A percentile compares a stretch with the other conserved stretches of the same genome.
phyloP scores from a whole-genome alignment of 2,329 filamentous ascomycete genomes.

The Monilinia polystroma region DNA sequence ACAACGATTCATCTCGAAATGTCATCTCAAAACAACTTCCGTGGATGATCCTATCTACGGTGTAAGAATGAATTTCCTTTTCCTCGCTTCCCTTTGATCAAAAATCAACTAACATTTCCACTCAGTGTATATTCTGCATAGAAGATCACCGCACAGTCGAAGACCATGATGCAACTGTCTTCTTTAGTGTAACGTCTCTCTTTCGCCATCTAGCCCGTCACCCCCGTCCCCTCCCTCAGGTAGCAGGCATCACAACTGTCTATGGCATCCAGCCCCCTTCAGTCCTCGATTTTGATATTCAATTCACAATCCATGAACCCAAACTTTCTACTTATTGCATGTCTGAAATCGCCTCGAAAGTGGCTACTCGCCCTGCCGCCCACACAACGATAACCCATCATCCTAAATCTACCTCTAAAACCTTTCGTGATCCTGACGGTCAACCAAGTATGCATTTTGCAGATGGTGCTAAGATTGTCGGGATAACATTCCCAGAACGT shows the following conservation, averaged over 20 bases:
- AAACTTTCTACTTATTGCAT: slow-evolving; percentile 30
- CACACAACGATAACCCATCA: slow-evolving; percentile 33
- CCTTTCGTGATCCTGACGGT: slow-evolving; percentile 35
- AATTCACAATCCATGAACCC: slow-evolving; percentile 34
- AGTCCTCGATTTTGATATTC: slow-evolving; percentile 38
- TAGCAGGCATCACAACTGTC: slow-evolving; percentile 34
- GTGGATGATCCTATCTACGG: slow-evolving; percentile 38
- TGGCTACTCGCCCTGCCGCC: slow-evolving; percentile 33
- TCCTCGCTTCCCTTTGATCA: not conserved
- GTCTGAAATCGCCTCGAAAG: slow-evolving; percentile 33
- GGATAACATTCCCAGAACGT: slow-evolving; percentile 36
- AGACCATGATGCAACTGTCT: slow-evolving; percentile 40
- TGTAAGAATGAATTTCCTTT: slow-evolving; percentile 25
- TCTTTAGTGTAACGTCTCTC: slow-evolving; percentile 37
- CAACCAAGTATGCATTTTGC: slow-evolving; percentile 36
- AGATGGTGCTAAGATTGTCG: slow-evolving; percentile 37
- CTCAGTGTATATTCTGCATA: slow-evolving; percentile 39
- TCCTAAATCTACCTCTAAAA: slow-evolving; percentile 31
- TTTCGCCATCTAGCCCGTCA: slow-evolving; percentile 39
- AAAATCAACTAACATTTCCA: slow-evolving; percentile 1
- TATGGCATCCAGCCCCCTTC: slow-evolving; percentile 33
- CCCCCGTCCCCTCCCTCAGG: slow-evolving; percentile 35
- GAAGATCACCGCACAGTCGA: slow-evolving; percentile 38
- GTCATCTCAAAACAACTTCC: slow-evolving; percentile 35
- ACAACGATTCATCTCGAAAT: slow-evolving; percentile 39